A percentile compares a stretch with the other conserved stretches of the same genome.
phyloP scores from a whole-genome alignment of 2,329 filamentous ascomycete genomes.

The Didymella lethalis region DNA sequence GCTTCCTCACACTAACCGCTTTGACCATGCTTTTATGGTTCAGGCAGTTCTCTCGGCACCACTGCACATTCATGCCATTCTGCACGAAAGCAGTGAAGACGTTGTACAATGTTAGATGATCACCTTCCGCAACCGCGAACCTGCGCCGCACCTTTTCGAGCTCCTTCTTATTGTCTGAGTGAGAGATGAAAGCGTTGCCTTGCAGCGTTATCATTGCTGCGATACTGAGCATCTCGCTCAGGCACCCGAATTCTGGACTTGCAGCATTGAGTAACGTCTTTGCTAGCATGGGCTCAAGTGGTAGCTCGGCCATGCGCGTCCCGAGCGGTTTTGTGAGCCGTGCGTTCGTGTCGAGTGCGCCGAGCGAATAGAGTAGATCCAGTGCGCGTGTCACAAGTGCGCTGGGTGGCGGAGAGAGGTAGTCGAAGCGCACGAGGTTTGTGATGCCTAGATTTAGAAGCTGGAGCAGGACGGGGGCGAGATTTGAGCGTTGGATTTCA shows the following conservation, averaged over 20 bases:
- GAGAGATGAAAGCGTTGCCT: conserved; percentile 81
- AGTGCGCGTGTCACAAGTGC: conserved; percentile 85
- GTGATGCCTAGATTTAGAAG: conserved; percentile 95
- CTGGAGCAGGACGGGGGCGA: conserved; percentile 87
- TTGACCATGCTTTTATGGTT: conserved; percentile 85
- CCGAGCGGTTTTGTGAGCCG: conserved; percentile 91
- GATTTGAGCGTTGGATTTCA: conserved; percentile 90
- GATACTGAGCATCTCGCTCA: conserved; percentile 87
- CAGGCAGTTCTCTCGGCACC: conserved; percentile 85
- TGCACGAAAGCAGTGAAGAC: conserved; percentile 90
- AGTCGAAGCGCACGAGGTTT: conserved; percentile 90
- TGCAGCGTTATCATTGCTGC: conserved; percentile 93
- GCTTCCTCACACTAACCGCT: conserved; percentile 84
- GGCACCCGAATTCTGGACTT: conserved; percentile 69
- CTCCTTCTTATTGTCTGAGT: conserved; percentile 77
- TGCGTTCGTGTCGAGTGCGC: conserved; percentile 86
- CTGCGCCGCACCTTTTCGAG: conserved; percentile 78
- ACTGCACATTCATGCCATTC: conserved; percentile 79
- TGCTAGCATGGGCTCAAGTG: conserved; percentile 94
- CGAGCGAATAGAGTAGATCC: conserved; percentile 85
- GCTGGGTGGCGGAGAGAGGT: conserved; percentile 83
- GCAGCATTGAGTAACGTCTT: conserved; percentile 81
- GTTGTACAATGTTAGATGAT: conserved; percentile 91
- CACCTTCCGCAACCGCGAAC: conserved; percentile 92
- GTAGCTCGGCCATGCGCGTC: conserved; percentile 87